phyloP scores from a whole-genome alignment of 2,329 filamentous ascomycete species.

The Parasarocladium wereldwijsianum region DNA sequence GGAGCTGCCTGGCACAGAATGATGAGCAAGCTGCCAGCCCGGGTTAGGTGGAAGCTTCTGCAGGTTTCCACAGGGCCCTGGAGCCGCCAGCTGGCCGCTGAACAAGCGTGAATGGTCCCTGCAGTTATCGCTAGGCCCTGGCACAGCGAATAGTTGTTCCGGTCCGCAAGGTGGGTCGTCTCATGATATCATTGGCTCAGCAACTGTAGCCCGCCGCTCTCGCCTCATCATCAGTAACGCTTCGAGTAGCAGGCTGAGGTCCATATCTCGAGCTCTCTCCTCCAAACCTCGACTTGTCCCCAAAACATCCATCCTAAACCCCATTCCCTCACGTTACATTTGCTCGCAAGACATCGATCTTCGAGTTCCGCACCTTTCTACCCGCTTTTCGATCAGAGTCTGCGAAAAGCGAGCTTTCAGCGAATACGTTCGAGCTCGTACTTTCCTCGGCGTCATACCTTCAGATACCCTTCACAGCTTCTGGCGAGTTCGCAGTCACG shows the following conservation, averaged over 20 bases:
- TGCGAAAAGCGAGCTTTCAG: too few relatives aligned
- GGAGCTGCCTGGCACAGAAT: conserved; percentile 3
- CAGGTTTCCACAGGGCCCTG: conserved; percentile 3
- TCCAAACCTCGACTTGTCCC: conserved; percentile 5
- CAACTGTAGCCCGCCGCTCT: conserved; percentile 2
- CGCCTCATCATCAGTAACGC: conserved; percentile 5
- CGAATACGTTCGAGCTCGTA: too few relatives aligned
- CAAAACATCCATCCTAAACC: conserved; percentile 7
- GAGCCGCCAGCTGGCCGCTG: too few relatives aligned
- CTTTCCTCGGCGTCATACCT: too few relatives aligned
- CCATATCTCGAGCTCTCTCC: conserved; percentile 1
- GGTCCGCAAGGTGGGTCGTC: conserved; percentile 12
- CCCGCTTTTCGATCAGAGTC: too few relatives aligned
- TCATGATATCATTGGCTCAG: conserved; percentile 21
- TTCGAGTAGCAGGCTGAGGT: conserved; percentile 5
- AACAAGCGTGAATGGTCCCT: too few relatives aligned
- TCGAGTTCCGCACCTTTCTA: too few relatives aligned
- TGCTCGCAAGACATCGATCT: too few relatives aligned
- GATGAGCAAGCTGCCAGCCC: too few relatives aligned
- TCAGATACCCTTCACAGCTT: too few relatives aligned
- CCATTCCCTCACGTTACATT: conserved; percentile 7
- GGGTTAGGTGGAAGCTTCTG: conserved; percentile 5
- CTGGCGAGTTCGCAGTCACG: conserved; percentile 23
- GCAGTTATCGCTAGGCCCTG: too few relatives aligned
- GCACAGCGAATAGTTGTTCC: too few relatives aligned